These are phyloP conservation scores for Monosporozyma solicola DNA, from an alignment of 805 yeast species.

Conservation along the genomic window DNA sequence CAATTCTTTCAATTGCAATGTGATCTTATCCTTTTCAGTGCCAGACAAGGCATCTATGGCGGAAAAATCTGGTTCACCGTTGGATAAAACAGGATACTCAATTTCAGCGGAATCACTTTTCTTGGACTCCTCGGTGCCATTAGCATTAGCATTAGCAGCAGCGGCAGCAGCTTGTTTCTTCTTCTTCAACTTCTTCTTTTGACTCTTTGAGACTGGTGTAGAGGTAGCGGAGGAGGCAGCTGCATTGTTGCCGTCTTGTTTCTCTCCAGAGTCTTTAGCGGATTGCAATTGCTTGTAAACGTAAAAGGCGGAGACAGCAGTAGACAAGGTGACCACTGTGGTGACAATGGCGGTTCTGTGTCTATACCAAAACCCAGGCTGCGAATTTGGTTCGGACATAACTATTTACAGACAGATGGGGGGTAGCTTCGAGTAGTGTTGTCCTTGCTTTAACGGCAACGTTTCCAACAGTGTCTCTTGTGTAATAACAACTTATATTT, in stretches of 20 bases:
- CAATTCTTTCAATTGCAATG: conserved; percentile 73
- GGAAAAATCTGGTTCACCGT: conserved; percentile 52
- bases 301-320: conserved; percentile 55
- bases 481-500: not conserved
- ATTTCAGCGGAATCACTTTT: not conserved
- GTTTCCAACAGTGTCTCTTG: not conserved
- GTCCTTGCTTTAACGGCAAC: no score
- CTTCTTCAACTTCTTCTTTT: conserved; percentile 54
- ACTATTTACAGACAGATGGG: not conserved
- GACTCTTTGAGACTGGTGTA: conserved; percentile 49
- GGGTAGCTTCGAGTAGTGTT: not conserved
- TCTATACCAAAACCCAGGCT: conserved; percentile 29
- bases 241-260: not conserved
- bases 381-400: not conserved
- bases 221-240: not conserved
- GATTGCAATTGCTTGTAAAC: conserved; percentile 31
- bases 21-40: conserved; percentile 52
- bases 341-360: conserved; percentile 56
- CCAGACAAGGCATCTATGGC: conserved; percentile 37
- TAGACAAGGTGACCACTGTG: conserved; percentile 53
- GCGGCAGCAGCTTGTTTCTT: conserved; percentile 78
- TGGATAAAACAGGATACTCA: conserved; percentile 32
- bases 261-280: conserved; percentile 3
- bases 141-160: conserved; percentile 29
- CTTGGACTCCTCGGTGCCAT: no score